Percentiles rank a stretch among this genome's conserved stretches.
Evolutionary conservation across 73 alveolate genomes (phyloP).

Genomic region (Symbiodinium natans): DNA sequence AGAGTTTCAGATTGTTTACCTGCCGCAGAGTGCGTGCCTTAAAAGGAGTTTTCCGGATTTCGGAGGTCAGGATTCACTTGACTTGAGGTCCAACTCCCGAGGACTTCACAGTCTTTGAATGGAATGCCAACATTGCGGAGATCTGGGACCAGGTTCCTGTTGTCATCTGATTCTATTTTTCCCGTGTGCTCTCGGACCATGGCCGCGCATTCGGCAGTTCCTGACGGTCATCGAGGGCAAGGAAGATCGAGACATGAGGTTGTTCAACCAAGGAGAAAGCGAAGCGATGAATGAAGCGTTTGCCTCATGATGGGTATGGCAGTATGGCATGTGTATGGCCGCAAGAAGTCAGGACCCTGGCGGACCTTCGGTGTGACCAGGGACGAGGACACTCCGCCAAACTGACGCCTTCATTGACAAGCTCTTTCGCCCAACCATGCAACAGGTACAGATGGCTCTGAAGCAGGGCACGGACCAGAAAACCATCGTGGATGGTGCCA

Average conservation of each 20-base stretch:
- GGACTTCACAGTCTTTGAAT: slow-evolving; percentile 80
- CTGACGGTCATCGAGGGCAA: slow-evolving; percentile 90
- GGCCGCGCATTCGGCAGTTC: slow-evolving; percentile 9
- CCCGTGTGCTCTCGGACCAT: not conserved
- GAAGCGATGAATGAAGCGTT: too few relatives aligned
- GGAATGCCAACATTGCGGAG: slow-evolving; percentile 93
- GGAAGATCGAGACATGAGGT: slow-evolving; percentile 86
- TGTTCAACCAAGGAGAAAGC: slow-evolving; percentile 75
- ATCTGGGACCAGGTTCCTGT: slow-evolving; percentile 65
- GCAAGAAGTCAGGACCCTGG: slow-evolving; percentile 64
- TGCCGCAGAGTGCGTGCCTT: slow-evolving; percentile 55
- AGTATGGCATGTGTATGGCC: too few relatives aligned
- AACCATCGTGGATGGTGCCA: slow-evolving; percentile 78
- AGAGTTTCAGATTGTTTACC: slow-evolving; percentile 74
- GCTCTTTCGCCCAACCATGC: not conserved
- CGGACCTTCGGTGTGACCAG: slow-evolving; percentile 84
- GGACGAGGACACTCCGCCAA: slow-evolving; percentile 28
- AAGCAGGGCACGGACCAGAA: slow-evolving; percentile 87
- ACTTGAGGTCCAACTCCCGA: slow-evolving; percentile 65
- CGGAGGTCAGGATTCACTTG: not conserved
- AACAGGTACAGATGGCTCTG: slow-evolving; percentile 87
- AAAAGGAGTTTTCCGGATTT: not conserved
- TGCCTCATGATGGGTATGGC: too few relatives aligned
- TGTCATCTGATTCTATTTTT: not conserved
- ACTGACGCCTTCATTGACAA: not conserved